Conservation (phyloP, 352 stramenopile species). For the Globisporangium emineosum region DNA sequence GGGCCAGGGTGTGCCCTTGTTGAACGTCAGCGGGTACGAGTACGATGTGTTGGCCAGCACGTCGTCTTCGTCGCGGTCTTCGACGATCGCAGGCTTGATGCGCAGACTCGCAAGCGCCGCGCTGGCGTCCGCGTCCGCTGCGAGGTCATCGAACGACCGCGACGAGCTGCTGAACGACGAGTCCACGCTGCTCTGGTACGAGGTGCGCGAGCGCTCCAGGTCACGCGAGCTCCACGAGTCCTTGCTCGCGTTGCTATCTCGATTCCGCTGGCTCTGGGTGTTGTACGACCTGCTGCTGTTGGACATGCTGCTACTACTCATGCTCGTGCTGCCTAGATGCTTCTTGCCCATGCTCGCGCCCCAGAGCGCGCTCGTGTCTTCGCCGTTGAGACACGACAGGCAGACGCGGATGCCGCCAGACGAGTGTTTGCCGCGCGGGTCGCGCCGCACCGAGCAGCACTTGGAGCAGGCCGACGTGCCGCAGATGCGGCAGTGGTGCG, state of each 20-base stretch:
- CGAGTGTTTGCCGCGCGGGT: constrained; percentile 23
- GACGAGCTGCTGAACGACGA: constrained; percentile 23
- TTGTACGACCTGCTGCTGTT: constrained; percentile 20
- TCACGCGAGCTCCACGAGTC: constrained; percentile 33
- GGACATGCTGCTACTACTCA: constrained; percentile 30
- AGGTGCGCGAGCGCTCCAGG: constrained; percentile 20
- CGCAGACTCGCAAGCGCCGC: constrained; percentile 19
- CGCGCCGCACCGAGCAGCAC: constrained; percentile 56
- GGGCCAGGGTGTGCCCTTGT: constrained; percentile 73
- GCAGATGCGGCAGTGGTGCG: constrained; percentile 80
- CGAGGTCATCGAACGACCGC: constrained; percentile 15
- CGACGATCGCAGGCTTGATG: constrained; percentile 13
- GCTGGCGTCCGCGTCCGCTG: constrained; percentile 12
- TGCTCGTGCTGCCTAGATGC: constrained; percentile 25
- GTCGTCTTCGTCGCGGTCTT: constrained; percentile 51
- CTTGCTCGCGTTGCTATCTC: constrained; percentile 22
- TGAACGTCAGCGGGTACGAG: constrained; percentile 67
- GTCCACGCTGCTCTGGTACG: constrained; percentile 20
- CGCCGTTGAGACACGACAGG: constrained; percentile 67
- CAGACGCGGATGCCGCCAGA: constrained; percentile 53
- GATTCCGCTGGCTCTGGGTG: constrained; percentile 8
- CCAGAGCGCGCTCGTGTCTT: constrained; percentile 38
- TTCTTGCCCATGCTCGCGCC: constrained; percentile 37
- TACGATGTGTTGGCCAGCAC: constrained; percentile 53
- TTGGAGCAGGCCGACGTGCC: constrained; percentile 74